Conservation (phyloP, 257 asterid genomes). For the Cordia subcordata region DNA sequence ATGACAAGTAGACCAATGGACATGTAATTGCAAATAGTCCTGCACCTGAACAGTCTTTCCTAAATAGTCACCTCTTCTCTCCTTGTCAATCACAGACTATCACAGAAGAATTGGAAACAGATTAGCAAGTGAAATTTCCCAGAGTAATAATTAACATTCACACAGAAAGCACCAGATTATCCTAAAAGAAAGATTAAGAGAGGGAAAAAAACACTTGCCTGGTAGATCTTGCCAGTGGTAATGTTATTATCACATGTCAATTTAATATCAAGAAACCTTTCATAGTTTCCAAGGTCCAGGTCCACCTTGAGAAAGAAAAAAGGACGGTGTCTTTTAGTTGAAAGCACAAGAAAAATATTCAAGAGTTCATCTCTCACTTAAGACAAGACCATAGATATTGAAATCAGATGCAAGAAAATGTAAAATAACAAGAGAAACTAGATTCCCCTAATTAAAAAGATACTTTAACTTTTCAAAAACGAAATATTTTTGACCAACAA, state of each 20-base stretch:
- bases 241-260: constrained; percentile 81
- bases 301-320: constrained; percentile 65
- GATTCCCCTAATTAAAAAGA: not conserved
- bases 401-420: not conserved
- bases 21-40: constrained; percentile 6
- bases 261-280: constrained; percentile 80
- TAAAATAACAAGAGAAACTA: constrained; percentile 4
- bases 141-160: not conserved
- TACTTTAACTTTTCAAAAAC: not conserved
- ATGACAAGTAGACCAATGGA: not conserved
- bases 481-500: not conserved
- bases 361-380: constrained; percentile 3
- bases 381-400: constrained; percentile 1
- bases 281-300: constrained; percentile 96
- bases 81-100: constrained; percentile 42
- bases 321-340: constrained; percentile 1
- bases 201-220: constrained; percentile 35
- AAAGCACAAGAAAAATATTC: constrained; percentile 1
- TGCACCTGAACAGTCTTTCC: constrained; percentile 49
- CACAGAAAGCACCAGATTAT: not conserved
- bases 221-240: constrained; percentile 91
- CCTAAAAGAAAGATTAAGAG: not conserved
- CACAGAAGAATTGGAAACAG: not conserved
- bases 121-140: constrained; percentile 10
- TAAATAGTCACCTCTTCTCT: constrained; percentile 46